Evolutionary conservation across 2,329 filamentous ascomycete genomes (phyloP).

Genomic region (Fusarium gaditjirri): DNA sequence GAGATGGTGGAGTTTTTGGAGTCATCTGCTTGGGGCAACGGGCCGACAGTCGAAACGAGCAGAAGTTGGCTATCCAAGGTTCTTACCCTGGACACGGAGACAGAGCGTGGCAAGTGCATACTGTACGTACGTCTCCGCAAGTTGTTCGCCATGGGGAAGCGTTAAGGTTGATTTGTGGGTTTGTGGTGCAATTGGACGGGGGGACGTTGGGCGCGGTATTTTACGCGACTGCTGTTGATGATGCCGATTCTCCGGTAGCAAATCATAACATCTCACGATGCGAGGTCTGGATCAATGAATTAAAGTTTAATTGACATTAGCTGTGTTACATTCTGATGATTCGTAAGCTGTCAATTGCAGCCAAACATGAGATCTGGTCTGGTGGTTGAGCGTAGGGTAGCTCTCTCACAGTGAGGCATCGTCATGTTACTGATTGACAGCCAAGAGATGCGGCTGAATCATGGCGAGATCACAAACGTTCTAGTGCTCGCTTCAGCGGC

Average conservation of each 20-base stretch:
- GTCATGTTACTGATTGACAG: neutral
- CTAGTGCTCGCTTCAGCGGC: conserved; percentile 4
- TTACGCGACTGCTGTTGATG: neutral
- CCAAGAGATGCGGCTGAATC: conserved; percentile 32
- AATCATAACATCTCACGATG: neutral
- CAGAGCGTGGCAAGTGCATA: neutral
- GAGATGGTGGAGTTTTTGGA: conserved; percentile 17
- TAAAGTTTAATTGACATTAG: neutral
- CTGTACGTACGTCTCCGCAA: conserved; percentile 1
- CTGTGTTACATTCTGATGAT: neutral
- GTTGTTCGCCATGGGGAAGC: neutral
- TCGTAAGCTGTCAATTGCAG: neutral
- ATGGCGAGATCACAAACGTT: neutral
- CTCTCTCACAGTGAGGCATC: neutral
- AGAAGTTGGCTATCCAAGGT: neutral
- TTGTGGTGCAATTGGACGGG: neutral
- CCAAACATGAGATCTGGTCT: neutral
- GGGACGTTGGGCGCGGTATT: neutral
- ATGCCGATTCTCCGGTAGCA: neutral
- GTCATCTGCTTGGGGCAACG: conserved; percentile 16
- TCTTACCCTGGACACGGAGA: neutral
- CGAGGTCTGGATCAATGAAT: neutral
- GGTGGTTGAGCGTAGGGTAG: neutral
- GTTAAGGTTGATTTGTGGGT: conserved; percentile 30
- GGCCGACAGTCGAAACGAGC: conserved; percentile 8